Evolutionary conservation across 2,329 filamentous ascomycete species (phyloP).

Genomic region (Emericellopsis atlantica): DNA sequence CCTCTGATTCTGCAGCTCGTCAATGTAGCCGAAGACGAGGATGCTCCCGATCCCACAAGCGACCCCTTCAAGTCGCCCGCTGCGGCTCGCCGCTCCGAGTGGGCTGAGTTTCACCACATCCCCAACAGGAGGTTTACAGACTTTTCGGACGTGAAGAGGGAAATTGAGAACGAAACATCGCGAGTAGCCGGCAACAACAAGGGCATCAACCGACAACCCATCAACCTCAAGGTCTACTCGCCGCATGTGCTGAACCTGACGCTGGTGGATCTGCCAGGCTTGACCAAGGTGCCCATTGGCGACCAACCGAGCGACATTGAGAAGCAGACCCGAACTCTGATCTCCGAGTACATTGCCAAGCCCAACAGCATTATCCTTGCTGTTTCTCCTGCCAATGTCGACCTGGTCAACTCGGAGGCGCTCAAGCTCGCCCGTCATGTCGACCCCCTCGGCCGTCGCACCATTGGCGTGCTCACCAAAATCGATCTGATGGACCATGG

Average conservation of each 20-base stretch:
- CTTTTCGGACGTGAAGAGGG: constrained; percentile 84
- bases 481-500: constrained; percentile 98
- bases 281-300: constrained; percentile 97
- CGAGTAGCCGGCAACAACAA: constrained; percentile 91
- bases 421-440: constrained; percentile 95
- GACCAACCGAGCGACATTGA: constrained; percentile 97
- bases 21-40: constrained; percentile 75
- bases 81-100: constrained; percentile 54
- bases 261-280: constrained; percentile 84
- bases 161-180: constrained; percentile 94
- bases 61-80: constrained; percentile 68
- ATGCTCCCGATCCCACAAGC: constrained; percentile 50
- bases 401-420: constrained; percentile 96
- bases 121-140: constrained; percentile 81
- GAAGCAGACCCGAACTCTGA: constrained; percentile 93
- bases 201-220: constrained; percentile 93
- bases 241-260: constrained; percentile 94
- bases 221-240: constrained; percentile 97
- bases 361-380: constrained; percentile 97
- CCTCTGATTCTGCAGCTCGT: constrained; percentile 96
- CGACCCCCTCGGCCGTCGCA: constrained; percentile 84
- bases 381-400: constrained; percentile 93
- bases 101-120: constrained; percentile 95
- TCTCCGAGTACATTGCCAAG: constrained; percentile 97
- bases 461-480: constrained; percentile 94